Conservation (phyloP, 345 rosid genomes). For the Eucalyptus erythrocorys region DNA sequence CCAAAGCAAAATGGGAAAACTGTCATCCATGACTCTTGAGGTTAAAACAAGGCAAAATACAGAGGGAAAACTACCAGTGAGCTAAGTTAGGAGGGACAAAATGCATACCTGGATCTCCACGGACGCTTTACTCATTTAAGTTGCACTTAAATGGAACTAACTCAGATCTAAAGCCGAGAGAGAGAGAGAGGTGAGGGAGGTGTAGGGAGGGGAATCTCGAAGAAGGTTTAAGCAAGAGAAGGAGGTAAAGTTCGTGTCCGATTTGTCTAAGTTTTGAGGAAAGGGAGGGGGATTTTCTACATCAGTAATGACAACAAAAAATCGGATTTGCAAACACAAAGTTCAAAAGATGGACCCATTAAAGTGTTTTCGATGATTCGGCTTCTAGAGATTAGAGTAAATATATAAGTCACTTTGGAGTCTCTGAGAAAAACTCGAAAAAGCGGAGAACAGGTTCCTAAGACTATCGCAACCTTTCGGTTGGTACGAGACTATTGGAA, state of each 20-base stretch:
- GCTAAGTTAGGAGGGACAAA: neutral
- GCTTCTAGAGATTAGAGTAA: no score
- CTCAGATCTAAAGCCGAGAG: neutral
- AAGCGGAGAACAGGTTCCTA: no score
- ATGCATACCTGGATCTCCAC: slow-evolving; percentile 75
- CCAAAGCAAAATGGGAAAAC: neutral
- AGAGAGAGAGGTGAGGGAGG: neutral
- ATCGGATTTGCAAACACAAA: neutral
- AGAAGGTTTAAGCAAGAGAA: neutral
- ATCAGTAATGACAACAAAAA: neutral
- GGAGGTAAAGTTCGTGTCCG: neutral
- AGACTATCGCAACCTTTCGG: no score
- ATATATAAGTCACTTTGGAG: no score
- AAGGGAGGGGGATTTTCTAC: neutral
- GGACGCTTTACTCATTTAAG: slow-evolving; percentile 81
- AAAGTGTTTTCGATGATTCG: no score
- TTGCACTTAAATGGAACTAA: neutral
- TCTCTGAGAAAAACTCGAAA: no score
- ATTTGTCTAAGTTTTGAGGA: neutral
- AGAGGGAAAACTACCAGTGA: neutral
- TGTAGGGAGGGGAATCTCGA: neutral
- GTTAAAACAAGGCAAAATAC: neutral
- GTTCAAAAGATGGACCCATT: no score
- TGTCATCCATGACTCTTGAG: neutral
- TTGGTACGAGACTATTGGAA: no score